phyloP scores from a whole-genome alignment of 139 green algal species.

The Chlamydomonas eustigma region DNA sequence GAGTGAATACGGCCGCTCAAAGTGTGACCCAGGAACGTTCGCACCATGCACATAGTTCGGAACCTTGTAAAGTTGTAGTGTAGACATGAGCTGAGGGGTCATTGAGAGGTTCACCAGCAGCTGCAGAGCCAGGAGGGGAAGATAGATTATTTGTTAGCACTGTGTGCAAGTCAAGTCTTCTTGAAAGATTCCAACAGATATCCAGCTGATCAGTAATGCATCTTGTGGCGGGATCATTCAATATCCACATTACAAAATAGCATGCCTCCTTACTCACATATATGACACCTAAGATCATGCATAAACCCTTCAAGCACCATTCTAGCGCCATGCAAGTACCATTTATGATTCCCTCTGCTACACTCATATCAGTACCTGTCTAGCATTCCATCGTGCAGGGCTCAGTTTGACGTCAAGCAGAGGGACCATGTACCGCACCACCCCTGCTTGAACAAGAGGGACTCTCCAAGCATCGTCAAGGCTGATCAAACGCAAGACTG shows the following conservation, averaged over 20 bases:
- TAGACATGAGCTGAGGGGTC: slow-evolving; percentile 24
- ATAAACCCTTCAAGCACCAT: too few relatives aligned
- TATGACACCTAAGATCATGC: too few relatives aligned
- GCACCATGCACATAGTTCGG: slow-evolving; percentile 41
- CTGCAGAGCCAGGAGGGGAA: slow-evolving; percentile 26
- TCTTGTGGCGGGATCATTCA: too few relatives aligned
- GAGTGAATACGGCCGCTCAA: slow-evolving; percentile 27
- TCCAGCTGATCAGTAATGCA: too few relatives aligned
- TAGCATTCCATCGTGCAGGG: slow-evolving; percentile 29
- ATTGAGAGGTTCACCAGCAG: slow-evolving; percentile 46
- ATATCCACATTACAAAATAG: too few relatives aligned
- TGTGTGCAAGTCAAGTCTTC: too few relatives aligned
- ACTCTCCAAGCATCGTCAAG: not conserved
- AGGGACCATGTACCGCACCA: slow-evolving; percentile 39
- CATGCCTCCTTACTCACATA: too few relatives aligned
- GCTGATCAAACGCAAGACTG: slow-evolving; percentile 7
- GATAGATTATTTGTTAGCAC: too few relatives aligned
- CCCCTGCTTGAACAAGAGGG: slow-evolving; percentile 12
- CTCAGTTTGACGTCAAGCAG: slow-evolving; percentile 33
- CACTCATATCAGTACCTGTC: slow-evolving; percentile 15
- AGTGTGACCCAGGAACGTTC: slow-evolving; percentile 38
- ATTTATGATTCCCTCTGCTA: too few relatives aligned
- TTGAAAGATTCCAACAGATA: too few relatives aligned
- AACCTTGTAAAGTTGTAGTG: slow-evolving; percentile 47
- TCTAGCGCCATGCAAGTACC: too few relatives aligned